phyloP scores from a whole-genome alignment of 345 rosid genomes.

The Citrus medica region DNA sequence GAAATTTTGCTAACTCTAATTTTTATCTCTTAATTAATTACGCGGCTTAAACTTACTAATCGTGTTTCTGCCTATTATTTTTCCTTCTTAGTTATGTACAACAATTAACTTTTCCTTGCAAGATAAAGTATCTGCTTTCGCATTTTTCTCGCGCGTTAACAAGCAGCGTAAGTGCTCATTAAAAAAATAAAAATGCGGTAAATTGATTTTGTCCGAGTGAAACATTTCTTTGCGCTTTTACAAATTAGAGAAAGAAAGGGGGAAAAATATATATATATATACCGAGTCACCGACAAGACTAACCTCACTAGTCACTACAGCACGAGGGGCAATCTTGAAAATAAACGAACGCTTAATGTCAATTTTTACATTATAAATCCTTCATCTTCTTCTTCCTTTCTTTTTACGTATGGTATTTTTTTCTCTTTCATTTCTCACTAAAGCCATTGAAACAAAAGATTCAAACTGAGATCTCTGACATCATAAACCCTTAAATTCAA shows the following conservation, averaged over 20 bases:
- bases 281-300: not conserved
- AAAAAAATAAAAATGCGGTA: not conserved
- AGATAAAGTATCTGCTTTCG: not conserved
- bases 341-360: not conserved
- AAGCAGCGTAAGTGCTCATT: no score
- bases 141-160: no score
- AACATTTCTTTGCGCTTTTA: not conserved
- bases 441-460: slow-evolving; percentile 6
- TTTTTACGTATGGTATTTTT: not conserved
- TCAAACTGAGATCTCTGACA: slow-evolving; percentile 29
- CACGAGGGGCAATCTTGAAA: not conserved
- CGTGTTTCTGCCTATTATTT: no score
- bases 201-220: not conserved
- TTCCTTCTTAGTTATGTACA: no score
- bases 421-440: not conserved
- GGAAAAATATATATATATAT: not conserved
- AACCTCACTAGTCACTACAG: not conserved
- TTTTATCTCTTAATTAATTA: no score
- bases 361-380: not conserved
- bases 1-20: no score
- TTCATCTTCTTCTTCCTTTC: not conserved
- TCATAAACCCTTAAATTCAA: slow-evolving; percentile 14
- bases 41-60: no score
- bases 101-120: not conserved
- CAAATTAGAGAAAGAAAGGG: not conserved